These are phyloP conservation scores for Lenwebbia sp. DNA, from an alignment of 345 rosid genomes.

Conservation along the genomic window DNA sequence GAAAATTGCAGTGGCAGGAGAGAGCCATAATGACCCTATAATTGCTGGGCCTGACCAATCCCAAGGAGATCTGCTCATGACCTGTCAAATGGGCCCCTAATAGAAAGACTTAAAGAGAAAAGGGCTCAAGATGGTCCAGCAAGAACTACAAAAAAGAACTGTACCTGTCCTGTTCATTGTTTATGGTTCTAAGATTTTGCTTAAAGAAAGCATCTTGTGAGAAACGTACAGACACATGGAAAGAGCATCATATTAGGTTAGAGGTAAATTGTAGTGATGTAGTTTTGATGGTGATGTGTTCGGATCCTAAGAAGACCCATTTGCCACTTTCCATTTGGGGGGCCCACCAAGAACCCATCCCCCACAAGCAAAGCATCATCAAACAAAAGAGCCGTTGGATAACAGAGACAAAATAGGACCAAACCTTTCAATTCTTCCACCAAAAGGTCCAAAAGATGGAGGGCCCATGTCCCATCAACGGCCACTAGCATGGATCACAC, in stretches of 20 bases:
- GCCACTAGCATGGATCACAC: neutral
- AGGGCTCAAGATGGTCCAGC: neutral
- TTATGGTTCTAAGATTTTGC: neutral
- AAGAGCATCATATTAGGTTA: neutral
- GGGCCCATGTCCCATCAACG: neutral
- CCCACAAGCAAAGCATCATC: neutral
- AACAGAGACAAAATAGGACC: neutral
- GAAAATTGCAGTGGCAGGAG: neutral
- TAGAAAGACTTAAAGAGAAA: neutral
- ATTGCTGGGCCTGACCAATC: neutral
- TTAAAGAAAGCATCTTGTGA: neutral
- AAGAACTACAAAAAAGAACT: neutral
- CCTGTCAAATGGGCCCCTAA: neutral
- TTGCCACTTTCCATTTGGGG: neutral
- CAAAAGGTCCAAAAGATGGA: neutral
- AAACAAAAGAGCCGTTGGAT: neutral
- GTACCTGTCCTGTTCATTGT: neutral
- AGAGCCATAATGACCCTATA: neutral
- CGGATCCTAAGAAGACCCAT: neutral
- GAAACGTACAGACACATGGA: neutral
- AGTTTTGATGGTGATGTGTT: neutral
- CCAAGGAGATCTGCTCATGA: neutral
- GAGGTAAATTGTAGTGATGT: neutral
- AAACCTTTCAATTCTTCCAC: neutral
- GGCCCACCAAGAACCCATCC: neutral